Percentiles rank a stretch among this genome's conserved stretches.
These are phyloP conservation scores for Gaertneriomyces semiglobifer DNA, from an alignment of 192 early-diverging fungal species.

Conservation along the genomic window DNA sequence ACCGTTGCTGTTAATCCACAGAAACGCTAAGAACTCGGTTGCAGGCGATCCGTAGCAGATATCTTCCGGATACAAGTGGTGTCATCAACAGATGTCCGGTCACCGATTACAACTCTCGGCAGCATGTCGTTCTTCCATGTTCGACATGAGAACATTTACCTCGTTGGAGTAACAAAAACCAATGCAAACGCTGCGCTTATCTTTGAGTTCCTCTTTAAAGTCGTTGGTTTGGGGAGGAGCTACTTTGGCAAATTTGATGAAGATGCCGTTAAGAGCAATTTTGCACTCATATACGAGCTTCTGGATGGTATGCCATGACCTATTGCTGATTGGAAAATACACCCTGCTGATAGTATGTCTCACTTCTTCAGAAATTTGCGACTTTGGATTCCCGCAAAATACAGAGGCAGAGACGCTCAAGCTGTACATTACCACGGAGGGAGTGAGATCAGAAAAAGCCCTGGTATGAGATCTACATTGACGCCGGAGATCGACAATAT, in stretches of 20 bases:
- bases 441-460: conserved; percentile 72
- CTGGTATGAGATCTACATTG: conserved; percentile 31
- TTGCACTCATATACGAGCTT: conserved; percentile 54
- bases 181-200: conserved; percentile 94
- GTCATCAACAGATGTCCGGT: conserved; percentile 77
- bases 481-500: neutral
- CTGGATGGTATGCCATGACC: conserved; percentile 38
- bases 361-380: conserved; percentile 52
- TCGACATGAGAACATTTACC: conserved; percentile 93
- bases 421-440: conserved; percentile 94
- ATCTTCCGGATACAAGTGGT: conserved; percentile 97
- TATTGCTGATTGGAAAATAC: neutral
- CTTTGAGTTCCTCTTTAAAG: conserved; percentile 91
- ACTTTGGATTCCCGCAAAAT: conserved; percentile 83
- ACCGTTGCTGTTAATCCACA: neutral
- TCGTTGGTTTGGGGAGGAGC: conserved; percentile 71
- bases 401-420: conserved; percentile 58
- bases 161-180: conserved; percentile 88
- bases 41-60: conserved; percentile 87
- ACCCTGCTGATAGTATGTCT: neutral
- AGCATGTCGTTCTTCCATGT: conserved; percentile 94
- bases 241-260: conserved; percentile 89
- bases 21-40: neutral
- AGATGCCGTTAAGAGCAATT: conserved; percentile 53
- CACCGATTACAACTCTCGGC: conserved; percentile 84